These are phyloP conservation scores for Microdochium paspali DNA, from an alignment of 2,329 filamentous ascomycete species.

Conservation along the genomic window DNA sequence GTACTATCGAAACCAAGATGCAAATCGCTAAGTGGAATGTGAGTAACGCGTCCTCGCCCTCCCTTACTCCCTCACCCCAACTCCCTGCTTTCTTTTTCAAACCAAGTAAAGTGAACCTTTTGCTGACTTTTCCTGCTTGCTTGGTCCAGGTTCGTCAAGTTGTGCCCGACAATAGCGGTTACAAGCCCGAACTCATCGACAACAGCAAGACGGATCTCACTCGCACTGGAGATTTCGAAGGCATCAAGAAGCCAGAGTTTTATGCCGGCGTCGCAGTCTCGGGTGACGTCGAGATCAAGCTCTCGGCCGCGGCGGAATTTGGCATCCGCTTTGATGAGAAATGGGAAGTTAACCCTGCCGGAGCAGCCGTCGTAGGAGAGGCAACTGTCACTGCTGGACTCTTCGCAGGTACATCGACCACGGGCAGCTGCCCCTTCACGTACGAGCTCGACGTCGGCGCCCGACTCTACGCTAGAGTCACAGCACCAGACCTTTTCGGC, in stretches of 20 bases:
- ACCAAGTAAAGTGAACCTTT: neutral
- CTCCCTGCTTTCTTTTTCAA: neutral
- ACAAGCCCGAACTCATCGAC: slow-evolving; percentile 6
- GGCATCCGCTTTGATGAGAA: slow-evolving; percentile 10
- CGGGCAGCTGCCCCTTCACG: slow-evolving; percentile 11
- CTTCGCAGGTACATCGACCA: slow-evolving; percentile 7
- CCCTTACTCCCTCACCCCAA: neutral
- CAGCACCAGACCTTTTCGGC: slow-evolving; percentile 7
- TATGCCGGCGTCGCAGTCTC: slow-evolving; percentile 9
- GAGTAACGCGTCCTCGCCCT: neutral
- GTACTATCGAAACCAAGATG: slow-evolving; percentile 14
- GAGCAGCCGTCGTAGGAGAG: slow-evolving; percentile 10
- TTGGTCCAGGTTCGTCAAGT: slow-evolving; percentile 4
- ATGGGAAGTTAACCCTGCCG: slow-evolving; percentile 8
- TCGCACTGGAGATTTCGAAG: slow-evolving; percentile 6
- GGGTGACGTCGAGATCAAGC: slow-evolving; percentile 8
- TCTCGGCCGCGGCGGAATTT: slow-evolving; percentile 11
- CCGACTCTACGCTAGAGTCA: slow-evolving; percentile 8
- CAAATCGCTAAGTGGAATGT: slow-evolving; percentile 16
- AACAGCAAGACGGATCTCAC: slow-evolving; percentile 7
- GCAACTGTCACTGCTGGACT: slow-evolving; percentile 8
- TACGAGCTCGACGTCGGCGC: slow-evolving; percentile 12
- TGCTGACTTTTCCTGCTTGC: neutral
- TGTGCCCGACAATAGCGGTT: slow-evolving; percentile 2
- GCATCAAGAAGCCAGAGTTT: slow-evolving; percentile 9